Conservation (phyloP, 495 filamentous ascomycete genomes). For the Penicillium mononematosum region DNA sequence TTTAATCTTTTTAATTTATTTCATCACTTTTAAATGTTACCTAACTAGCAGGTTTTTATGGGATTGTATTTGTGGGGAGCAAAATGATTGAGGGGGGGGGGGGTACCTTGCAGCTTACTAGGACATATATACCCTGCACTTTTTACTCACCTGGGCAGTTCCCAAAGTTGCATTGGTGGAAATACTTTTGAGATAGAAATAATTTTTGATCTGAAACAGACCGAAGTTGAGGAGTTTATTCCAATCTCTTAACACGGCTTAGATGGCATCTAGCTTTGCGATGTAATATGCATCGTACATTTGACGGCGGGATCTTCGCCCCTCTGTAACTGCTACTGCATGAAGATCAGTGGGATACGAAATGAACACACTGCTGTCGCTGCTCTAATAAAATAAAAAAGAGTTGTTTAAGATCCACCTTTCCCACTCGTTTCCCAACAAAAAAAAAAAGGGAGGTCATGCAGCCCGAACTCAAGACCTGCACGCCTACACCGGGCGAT, state of each 20-base stretch:
- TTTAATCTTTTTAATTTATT: background rate
- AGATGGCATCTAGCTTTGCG: background rate
- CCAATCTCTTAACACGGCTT: background rate
- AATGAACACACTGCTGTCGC: background rate
- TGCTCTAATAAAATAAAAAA: background rate
- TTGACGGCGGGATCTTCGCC: constrained; percentile 5
- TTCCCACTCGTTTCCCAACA: constrained; percentile 12
- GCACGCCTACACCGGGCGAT: constrained; percentile 3
- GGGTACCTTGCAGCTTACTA: constrained; percentile 1
- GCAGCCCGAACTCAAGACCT: background rate
- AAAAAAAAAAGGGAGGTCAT: background rate
- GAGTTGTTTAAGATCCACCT: constrained; percentile 4
- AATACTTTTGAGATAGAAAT: background rate
- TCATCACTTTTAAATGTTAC: background rate
- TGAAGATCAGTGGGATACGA: constrained; percentile 7
- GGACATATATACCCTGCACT: background rate
- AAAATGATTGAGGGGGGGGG: too few relatives aligned
- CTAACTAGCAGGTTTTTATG: background rate
- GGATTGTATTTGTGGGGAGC: too few relatives aligned
- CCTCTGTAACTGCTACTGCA: constrained; percentile 2
- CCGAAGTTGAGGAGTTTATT: background rate
- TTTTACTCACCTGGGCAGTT: background rate
- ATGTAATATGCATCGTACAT: background rate
- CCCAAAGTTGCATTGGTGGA: background rate
- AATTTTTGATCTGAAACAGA: background rate